Base-by-base conservation (phyloP, 306 rosid species). In the Canavalia gladiata region DNA sequence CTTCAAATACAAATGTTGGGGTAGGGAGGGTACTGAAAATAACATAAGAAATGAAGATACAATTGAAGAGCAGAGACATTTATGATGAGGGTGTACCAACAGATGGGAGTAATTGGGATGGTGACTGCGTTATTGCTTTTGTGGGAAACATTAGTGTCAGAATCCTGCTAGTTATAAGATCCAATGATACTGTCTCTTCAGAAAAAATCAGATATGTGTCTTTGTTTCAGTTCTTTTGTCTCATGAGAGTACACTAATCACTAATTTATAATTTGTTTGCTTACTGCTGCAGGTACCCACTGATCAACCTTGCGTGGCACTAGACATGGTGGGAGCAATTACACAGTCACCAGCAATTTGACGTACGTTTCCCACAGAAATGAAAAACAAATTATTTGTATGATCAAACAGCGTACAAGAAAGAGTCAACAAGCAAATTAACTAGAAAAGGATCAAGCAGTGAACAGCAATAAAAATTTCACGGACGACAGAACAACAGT, bases 291-390 rank as follows among this genome's bases (percentile, higher is more conserved):
- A 95, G 99, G 98, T 93, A 31, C 99, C 99, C 9, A 59, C 78
- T 42, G 96, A 95, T 79, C 97, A 95, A 42, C 97, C 99, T 0
- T 95, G 97, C 78, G 73, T 90, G 49, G 87, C 98, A 81, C 81
- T 93, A 73, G 57, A 91, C 3, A 93, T 95, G 98, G 85, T 88
- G 34, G 90, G 81, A 43, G 82, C 86, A 31, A 81, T 95, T 60
- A 95, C 97, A 64, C 71, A 92, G 31, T 95, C 97, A n/a, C 97
- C 97, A 5, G 89, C 88, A 5, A 8, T 75, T 49, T 83, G 85
- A 58, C 33, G 8, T n/a, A 2, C 4, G 2, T 35, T 37, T 63
- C n/a, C 7, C 49, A 52, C 9, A 55, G 43, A 64, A 67, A 59
- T 11, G 31, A 45, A 57, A 67, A 79, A 57, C 2, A 8, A 84